phyloP scores from a whole-genome alignment of 805 yeast genomes.

The Blastobotrys mokoenaii region DNA sequence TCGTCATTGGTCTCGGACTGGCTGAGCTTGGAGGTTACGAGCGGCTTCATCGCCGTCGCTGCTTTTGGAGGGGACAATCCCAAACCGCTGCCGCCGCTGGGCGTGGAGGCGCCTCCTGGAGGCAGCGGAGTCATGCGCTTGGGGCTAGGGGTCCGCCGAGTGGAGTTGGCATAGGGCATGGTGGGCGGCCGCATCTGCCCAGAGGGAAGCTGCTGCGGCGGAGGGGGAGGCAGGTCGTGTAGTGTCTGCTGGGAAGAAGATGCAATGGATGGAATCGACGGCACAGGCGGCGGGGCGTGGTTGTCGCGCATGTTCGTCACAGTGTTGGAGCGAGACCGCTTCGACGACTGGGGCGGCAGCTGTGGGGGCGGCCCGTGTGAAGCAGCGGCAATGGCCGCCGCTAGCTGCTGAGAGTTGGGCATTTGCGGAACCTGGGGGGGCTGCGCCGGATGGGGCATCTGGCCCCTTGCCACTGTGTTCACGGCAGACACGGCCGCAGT shows the following conservation, averaged over 20 bases:
- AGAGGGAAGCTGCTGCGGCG: not conserved
- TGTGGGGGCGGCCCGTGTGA: constrained; percentile 9
- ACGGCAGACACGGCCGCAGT: constrained; percentile 7
- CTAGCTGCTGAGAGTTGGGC: not conserved
- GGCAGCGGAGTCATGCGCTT: constrained; percentile 12
- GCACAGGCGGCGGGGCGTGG: not conserved
- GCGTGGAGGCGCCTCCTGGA: constrained; percentile 10
- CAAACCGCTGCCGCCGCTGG: constrained; percentile 1
- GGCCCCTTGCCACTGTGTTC: not conserved
- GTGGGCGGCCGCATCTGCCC: constrained; percentile 18
- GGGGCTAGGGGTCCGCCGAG: constrained; percentile 18
- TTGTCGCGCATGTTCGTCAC: not conserved
- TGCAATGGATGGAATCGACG: not conserved
- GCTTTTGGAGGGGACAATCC: constrained; percentile 1
- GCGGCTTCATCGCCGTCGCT: constrained; percentile 1
- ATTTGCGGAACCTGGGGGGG: constrained; percentile 1
- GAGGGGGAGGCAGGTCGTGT: not conserved
- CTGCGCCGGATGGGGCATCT: constrained; percentile 1
- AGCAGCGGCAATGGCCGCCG: too few relatives aligned
- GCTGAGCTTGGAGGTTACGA: not conserved
- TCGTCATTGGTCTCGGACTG: not conserved
- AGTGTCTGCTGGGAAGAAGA: not conserved
- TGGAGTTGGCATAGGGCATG: constrained; percentile 15
- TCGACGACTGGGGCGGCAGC: constrained; percentile 6
- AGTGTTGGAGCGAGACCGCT: constrained; percentile 5